These are phyloP conservation scores for Hymenoscyphus linearis DNA, from an alignment of 2,329 filamentous ascomycete species.

Conservation along the genomic window DNA sequence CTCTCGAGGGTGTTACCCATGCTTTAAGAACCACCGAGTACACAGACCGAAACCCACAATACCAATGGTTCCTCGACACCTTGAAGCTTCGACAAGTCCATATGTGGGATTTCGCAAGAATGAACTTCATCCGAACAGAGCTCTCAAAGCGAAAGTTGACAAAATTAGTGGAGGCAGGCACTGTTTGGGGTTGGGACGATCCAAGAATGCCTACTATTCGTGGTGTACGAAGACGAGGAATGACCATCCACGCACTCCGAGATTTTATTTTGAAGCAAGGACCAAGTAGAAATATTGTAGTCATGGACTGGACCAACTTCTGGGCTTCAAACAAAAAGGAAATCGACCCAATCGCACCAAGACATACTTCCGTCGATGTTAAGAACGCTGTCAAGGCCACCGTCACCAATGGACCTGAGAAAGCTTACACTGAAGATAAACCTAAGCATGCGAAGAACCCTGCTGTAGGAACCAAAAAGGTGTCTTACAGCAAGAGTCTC, in stretches of 20 bases:
- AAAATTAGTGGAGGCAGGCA: slow-evolving; percentile 71
- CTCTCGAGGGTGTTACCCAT: slow-evolving; percentile 76
- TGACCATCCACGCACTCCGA: slow-evolving; percentile 72
- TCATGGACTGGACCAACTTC: slow-evolving; percentile 75
- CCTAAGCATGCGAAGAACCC: slow-evolving; percentile 88
- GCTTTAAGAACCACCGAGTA: slow-evolving; percentile 82
- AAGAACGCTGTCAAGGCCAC: slow-evolving; percentile 67
- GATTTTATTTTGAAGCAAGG: slow-evolving; percentile 84
- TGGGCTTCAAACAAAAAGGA: slow-evolving; percentile 72
- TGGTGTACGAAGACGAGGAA: slow-evolving; percentile 70
- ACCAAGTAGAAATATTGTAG: slow-evolving; percentile 76
- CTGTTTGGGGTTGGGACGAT: slow-evolving; percentile 81
- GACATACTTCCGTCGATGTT: slow-evolving; percentile 67
- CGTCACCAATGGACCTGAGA: slow-evolving; percentile 59
- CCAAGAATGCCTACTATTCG: slow-evolving; percentile 81
- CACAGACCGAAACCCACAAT: slow-evolving; percentile 80
- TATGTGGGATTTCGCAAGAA: slow-evolving; percentile 79
- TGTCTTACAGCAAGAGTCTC: slow-evolving; percentile 69
- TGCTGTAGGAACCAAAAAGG: slow-evolving; percentile 78
- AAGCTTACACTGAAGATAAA: slow-evolving; percentile 65
- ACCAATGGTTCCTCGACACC: slow-evolving; percentile 77
- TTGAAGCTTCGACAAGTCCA: slow-evolving; percentile 70
- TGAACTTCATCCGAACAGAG: slow-evolving; percentile 80
- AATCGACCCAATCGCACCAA: slow-evolving; percentile 70
- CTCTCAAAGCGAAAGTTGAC: slow-evolving; percentile 83